Conservation (phyloP, 352 stramenopile species). For the Phytophthora syringae region DNA sequence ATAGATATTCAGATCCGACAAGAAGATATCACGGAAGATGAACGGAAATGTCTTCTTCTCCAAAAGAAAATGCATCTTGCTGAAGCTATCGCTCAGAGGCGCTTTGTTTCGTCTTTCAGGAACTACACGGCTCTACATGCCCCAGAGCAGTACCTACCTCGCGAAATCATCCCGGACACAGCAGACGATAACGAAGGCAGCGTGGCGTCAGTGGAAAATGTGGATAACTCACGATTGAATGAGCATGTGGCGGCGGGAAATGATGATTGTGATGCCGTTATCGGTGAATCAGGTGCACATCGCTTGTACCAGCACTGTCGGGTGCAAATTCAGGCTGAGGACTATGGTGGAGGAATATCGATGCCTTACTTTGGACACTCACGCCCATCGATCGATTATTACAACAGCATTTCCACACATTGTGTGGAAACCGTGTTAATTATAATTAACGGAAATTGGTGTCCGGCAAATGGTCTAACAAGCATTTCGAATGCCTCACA, state of each 20-base stretch:
- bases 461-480: too few relatives aligned
- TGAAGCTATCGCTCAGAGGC: conserved; percentile 1
- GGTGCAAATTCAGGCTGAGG: too few relatives aligned
- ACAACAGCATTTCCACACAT: too few relatives aligned
- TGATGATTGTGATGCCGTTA: too few relatives aligned
- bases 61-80: conserved; percentile 9
- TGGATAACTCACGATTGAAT: too few relatives aligned
- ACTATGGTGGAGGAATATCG: conserved; percentile 14
- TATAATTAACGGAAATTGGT: too few relatives aligned
- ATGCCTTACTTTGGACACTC: conserved; percentile 13
- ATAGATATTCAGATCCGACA: conserved; percentile 10
- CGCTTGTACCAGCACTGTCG: background rate
- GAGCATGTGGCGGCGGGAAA: too few relatives aligned
- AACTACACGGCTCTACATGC: conserved; percentile 12
- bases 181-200: background rate
- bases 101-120: conserved; percentile 11
- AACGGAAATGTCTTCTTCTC: background rate
- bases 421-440: too few relatives aligned
- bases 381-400: conserved; percentile 14
- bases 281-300: too few relatives aligned
- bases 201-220: too few relatives aligned
- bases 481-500: too few relatives aligned
- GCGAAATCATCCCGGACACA: conserved; percentile 12
- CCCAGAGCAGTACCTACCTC: background rate
- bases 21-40: background rate